Evolutionary conservation across 2,329 filamentous ascomycete species (phyloP).

Genomic region (Trichophaea hybrida): DNA sequence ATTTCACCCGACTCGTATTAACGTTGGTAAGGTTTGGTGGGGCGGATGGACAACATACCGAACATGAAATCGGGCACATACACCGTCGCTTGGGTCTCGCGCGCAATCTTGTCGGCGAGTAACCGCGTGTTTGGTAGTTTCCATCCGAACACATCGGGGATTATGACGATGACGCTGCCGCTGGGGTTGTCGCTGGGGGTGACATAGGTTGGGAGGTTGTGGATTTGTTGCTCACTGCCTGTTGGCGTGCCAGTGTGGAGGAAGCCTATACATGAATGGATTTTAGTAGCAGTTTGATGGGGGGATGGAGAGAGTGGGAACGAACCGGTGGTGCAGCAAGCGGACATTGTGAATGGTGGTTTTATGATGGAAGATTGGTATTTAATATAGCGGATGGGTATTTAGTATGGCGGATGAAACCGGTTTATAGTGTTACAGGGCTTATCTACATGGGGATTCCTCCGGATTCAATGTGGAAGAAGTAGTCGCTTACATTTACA

Average conservation of each 20-base stretch:
- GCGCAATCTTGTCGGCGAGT: slow-evolving; percentile 42
- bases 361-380: too few relatives aligned
- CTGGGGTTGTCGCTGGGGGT: slow-evolving; percentile 30
- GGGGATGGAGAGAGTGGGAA: too few relatives aligned
- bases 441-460: too few relatives aligned
- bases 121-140: slow-evolving; percentile 40
- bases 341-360: too few relatives aligned
- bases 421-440: too few relatives aligned
- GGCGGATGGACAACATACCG: slow-evolving; percentile 28
- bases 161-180: slow-evolving; percentile 40
- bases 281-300: too few relatives aligned
- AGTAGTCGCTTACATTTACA: too few relatives aligned
- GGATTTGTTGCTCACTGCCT: slow-evolving; percentile 28
- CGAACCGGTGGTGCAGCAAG: too few relatives aligned
- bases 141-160: slow-evolving; percentile 45
- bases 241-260: neutral
- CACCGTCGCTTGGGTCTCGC: slow-evolving; percentile 38
- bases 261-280: neutral
- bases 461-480: too few relatives aligned
- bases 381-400: too few relatives aligned
- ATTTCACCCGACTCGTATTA: neutral
- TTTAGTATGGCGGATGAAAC: too few relatives aligned
- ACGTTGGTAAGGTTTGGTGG: neutral
- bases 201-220: slow-evolving; percentile 39
- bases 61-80: slow-evolving; percentile 46